Base-by-base conservation (phyloP, 2,329 filamentous ascomycete species). In the Colletotrichum sp. region DNA sequence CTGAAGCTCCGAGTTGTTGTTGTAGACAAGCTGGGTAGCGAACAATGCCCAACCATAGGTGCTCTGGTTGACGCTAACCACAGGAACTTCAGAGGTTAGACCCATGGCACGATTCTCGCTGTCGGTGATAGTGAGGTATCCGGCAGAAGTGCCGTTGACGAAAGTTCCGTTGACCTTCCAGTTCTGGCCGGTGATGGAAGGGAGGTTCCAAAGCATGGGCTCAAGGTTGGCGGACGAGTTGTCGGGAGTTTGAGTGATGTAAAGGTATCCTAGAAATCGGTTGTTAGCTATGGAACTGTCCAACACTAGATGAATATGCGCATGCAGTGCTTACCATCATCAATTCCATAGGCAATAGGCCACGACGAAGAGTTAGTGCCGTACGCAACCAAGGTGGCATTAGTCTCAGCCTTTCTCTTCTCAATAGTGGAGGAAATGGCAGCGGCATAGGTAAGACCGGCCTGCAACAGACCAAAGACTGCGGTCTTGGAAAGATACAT, bases 261-360 rank as follows among this genome's bases (percentile, higher is more conserved):
- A 59, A 26, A 59, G 55, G 55, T 59, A 59, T 26, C 55, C 55
- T 59, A 4, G 24, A 1, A 21, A 26, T 28, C 21, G 21, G 7
- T 1, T 16, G n/a, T 59, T 59, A 59, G 55, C 13, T 0, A 26
- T 59, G 21, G 13, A 59, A n/a, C 9, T 0, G 21, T 59, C 8
- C 2, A 15, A 6, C 7, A 1, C 2, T 16, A 0, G 55, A 24
- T 16, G 0, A 18, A 0, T 18, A 9, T 59, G 13, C 0, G 21
- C 26, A 9, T 18, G 55, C 21, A 28, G 55, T 15, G 0, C 55
- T 26, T 65, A 65, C 63, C 63, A 34, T 65, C 63, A 44, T 65
- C 63, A 24, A 65, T 18, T 2, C 63, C 63, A 39, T 65, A 65
- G 24, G 63, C 63, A 7, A 65, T 44, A 44, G 63, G 63, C 63